These are phyloP conservation scores for Fusarium zealandicum DNA, from an alignment of 2,329 filamentous ascomycete species.

Conservation along the genomic window DNA sequence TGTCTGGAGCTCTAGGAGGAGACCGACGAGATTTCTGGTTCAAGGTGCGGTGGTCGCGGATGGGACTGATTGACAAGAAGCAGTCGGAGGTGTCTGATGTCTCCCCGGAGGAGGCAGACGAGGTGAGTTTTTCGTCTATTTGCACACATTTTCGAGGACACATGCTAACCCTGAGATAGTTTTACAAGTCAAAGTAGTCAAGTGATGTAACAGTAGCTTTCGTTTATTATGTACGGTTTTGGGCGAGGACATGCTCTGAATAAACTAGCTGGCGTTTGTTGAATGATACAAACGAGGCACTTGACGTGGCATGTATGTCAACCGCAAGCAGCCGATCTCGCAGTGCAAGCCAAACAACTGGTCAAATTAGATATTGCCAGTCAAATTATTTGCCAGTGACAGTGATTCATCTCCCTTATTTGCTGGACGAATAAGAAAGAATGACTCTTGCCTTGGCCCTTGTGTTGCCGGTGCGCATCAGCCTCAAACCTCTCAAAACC, in stretches of 20 bases:
- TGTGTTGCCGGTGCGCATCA: slow-evolving; percentile 4
- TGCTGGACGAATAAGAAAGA: slow-evolving; percentile 8
- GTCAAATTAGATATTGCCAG: background rate
- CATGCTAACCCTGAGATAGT: slow-evolving; percentile 44
- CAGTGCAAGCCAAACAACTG: slow-evolving; percentile 3
- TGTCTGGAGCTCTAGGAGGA: slow-evolving; percentile 74
- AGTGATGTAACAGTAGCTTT: background rate
- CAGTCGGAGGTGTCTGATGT: slow-evolving; percentile 71
- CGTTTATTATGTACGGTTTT: slow-evolving; percentile 2
- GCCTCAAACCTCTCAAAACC: slow-evolving; percentile 5
- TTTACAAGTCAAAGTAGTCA: slow-evolving; percentile 48
- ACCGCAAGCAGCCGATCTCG: background rate
- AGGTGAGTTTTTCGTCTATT: slow-evolving; percentile 50
- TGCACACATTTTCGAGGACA: background rate
- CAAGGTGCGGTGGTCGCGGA: slow-evolving; percentile 67
- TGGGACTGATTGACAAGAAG: slow-evolving; percentile 76
- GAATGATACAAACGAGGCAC: background rate
- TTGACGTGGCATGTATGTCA: background rate
- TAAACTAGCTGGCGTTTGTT: slow-evolving; percentile 10
- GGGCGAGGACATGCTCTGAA: slow-evolving; percentile 1
- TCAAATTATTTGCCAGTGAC: background rate
- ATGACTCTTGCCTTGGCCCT: background rate
- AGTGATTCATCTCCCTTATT: slow-evolving; percentile 11
- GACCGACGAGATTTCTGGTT: slow-evolving; percentile 86
- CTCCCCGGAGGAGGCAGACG: slow-evolving; percentile 72